Evolutionary conservation across 2,329 filamentous ascomycete genomes (phyloP).

Genomic region (Pseudocercospora vitis): DNA sequence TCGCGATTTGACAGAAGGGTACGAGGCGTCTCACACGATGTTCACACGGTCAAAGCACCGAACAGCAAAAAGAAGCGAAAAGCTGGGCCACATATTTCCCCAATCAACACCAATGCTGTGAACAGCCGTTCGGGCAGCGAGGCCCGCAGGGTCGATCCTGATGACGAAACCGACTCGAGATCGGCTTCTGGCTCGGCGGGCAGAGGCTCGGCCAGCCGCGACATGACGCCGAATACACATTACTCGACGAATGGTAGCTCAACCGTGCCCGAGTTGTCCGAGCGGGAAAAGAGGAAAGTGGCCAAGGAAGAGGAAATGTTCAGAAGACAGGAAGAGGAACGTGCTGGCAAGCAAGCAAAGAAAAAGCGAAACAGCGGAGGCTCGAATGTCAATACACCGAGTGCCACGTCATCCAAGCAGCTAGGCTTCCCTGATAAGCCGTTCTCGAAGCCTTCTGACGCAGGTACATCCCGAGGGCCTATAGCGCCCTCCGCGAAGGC

Average conservation of each 20-base stretch:
- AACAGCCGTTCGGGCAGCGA: slow-evolving; percentile 63
- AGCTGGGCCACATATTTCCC: slow-evolving; percentile 51
- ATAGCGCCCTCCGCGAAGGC: slow-evolving; percentile 26
- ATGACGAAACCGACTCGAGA: slow-evolving; percentile 58
- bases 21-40: slow-evolving; percentile 22
- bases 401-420: slow-evolving; percentile 46
- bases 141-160: slow-evolving; percentile 47
- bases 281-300: slow-evolving; percentile 62
- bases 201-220: slow-evolving; percentile 58
- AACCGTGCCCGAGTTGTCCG: slow-evolving; percentile 55
- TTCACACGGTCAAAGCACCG: slow-evolving; percentile 33
- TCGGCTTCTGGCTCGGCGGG: slow-evolving; percentile 59
- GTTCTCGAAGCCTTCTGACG: slow-evolving; percentile 34
- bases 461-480: slow-evolving; percentile 31
- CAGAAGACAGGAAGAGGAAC: slow-evolving; percentile 60
- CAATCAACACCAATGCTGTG: slow-evolving; percentile 54
- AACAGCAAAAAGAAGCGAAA: slow-evolving; percentile 55
- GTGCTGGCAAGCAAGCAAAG: slow-evolving; percentile 50
- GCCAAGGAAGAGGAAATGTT: slow-evolving; percentile 64
- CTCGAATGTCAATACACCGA: slow-evolving; percentile 54
- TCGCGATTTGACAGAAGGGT: slow-evolving; percentile 32
- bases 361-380: slow-evolving; percentile 60
- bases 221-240: slow-evolving; percentile 59
- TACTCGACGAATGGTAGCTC: slow-evolving; percentile 48
- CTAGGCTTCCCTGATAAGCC: slow-evolving; percentile 34